Evolutionary conservation across 768 basidiomycete species (phyloP), one percentile per base, ranked within the genome.

Genomic region (Tylopilus vinaceipallidus): DNA sequence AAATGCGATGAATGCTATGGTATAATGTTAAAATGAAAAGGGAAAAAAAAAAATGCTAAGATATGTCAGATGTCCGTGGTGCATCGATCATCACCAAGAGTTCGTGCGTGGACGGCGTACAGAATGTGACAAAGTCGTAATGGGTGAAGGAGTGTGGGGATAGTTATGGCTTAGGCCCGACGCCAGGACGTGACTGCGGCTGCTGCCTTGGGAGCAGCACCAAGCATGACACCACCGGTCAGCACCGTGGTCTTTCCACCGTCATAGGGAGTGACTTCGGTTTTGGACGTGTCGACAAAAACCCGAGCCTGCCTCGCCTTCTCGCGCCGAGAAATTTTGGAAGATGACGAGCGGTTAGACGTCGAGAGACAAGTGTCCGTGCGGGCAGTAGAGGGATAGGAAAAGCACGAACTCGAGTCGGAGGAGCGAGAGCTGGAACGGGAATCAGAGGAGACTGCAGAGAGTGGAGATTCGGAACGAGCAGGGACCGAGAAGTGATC

Each of bases 151-250:
- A 66, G 55, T 47, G 64, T 66, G 50, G 33, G 54, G 36, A 41
- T 29, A 29, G 27, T 29, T n/a, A 30, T 45, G 55, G 46, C 57
- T 73, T 61, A 79, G 50, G 73, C 74, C 65, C 82, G 78, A 64
- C 83, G 82, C 84, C 85, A 86, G 78, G 67, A 77, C 71, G 64
- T 49, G 42, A 57, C 47, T 39, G 56, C 45, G 49, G 69, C 61
- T 63, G 62, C 62, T 59, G 59, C 50, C 55, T 70, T 63, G 49
- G 68, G 62, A 55, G 71, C 75, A 33, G 76, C 71, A 42, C 88
- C 88, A 53, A 91, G 85, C 89, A 91, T 91, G 57, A 91, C 88
- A 55, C 88, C 89, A 49, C 89, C 89, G 3, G 88, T 90, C 58
- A 91, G 80, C 42, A 91, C 88, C 24, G 88, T 90, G 45, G 89